Base-by-base conservation (phyloP, 257 asterid species). In the Nemophila menziesii region DNA sequence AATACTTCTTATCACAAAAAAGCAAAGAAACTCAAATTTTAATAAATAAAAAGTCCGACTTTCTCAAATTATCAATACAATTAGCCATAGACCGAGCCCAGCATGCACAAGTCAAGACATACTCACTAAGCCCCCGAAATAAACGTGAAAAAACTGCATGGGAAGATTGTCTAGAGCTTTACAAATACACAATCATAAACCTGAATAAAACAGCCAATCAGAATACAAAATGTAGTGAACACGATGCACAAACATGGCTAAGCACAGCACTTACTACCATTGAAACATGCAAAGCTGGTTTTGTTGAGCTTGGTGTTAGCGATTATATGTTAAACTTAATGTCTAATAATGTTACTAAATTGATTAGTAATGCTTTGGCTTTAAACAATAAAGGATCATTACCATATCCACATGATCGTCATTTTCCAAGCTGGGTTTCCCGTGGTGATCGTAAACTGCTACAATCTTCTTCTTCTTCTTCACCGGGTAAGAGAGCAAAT, bases 91-190 rank as follows among this genome's bases (percentile, higher is more conserved):
- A 90, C 9, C 79, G 82, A 0, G 82, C 92, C 60, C 19, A 58
- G 49, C 62, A 57, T 22, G 96, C 80, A 0, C 52, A 49, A 4
- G 47, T 2, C 13, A 56, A 57, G 27, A 14, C 77, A 0, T 16
- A 64, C 41, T 19, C 58, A 3, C 76, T 85, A 20, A 94, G 92
- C 4, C 16, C 75, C 4, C 72, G 85, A 0, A 61, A 58, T 19
- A 19, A 41, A 3, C 62, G 46, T 0, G 94, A 90, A 58, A 79
- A 69, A 54, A 79, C 79, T 7, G 96, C 96, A 13, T 90, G 94
- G 96, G 52, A 69, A 4, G 96, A 90, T 52, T 90, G 99, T 54
- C 16, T 90, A 16, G 77, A 73, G 65, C 67, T 90, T 0, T 79
- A 90, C 39, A 77, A 73, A 33, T 8, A 49, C 17, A 58, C 79